phyloP scores from a whole-genome alignment of 352 stramenopile genomes.

The Phytopythium mirpurense region DNA sequence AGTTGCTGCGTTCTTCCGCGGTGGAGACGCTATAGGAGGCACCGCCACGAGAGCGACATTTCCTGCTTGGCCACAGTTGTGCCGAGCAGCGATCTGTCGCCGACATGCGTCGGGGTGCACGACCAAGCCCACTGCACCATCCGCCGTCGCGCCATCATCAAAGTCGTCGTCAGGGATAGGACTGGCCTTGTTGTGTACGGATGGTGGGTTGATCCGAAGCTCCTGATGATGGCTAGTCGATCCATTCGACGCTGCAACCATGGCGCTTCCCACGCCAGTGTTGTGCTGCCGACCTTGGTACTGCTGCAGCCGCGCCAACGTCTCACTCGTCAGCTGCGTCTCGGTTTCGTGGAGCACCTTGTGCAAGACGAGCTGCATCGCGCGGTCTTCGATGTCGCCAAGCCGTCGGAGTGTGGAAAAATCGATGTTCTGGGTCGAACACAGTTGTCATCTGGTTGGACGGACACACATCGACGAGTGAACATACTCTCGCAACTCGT shows the following conservation, averaged over 20 bases:
- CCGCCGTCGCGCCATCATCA: constrained; percentile 9
- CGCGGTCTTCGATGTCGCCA: constrained; percentile 50
- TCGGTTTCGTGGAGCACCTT: constrained; percentile 54
- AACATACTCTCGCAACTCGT: neutral
- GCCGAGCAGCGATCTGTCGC: constrained; percentile 2
- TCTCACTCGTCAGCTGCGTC: constrained; percentile 27
- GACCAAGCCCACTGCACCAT: constrained; percentile 7
- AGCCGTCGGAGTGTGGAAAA: constrained; percentile 43
- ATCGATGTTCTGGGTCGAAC: constrained; percentile 20
- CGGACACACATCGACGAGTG: too few relatives aligned
- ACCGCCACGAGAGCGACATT: neutral
- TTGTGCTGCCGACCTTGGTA: constrained; percentile 30
- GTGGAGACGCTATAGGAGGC: constrained; percentile 1
- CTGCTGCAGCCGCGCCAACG: constrained; percentile 33
- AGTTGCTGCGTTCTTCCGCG: constrained; percentile 3
- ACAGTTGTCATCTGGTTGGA: too few relatives aligned
- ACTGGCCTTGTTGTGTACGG: constrained; percentile 14
- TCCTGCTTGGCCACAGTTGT: neutral
- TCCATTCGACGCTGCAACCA: neutral
- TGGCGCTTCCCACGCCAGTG: neutral
- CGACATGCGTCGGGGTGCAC: constrained; percentile 26
- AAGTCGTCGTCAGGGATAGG: constrained; percentile 15
- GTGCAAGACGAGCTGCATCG: constrained; percentile 57
- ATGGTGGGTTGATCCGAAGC: constrained; percentile 19
- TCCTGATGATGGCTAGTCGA: neutral